Evolutionary conservation across 2,329 filamentous ascomycete species (phyloP).

Genomic region (Curvularia sp.): DNA sequence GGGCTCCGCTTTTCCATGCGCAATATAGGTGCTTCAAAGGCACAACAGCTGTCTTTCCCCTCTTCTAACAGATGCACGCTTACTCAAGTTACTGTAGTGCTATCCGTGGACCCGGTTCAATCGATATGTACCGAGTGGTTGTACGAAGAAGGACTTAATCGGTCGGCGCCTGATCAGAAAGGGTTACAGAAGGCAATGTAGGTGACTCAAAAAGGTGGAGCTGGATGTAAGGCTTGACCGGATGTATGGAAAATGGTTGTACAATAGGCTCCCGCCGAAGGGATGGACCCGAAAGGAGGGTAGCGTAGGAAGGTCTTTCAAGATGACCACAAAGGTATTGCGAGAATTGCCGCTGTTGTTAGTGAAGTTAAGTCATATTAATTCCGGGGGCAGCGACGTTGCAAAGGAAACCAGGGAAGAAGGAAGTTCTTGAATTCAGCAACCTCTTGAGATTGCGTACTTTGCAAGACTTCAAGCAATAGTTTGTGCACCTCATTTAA

Average conservation of each 20-base stretch:
- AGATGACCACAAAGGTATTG: slow-evolving; percentile 19
- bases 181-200: neutral
- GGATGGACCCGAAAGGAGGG: slow-evolving; percentile 6
- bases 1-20: neutral
- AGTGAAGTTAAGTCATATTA: neutral
- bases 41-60: neutral
- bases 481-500: neutral
- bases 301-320: neutral
- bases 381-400: neutral
- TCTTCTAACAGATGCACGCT: neutral
- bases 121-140: neutral
- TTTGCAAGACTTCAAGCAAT: neutral
- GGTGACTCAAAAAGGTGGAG: neutral
- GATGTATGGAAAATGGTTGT: neutral
- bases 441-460: neutral
- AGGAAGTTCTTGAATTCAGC: neutral
- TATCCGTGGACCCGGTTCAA: neutral
- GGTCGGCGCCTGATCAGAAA: neutral
- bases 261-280: neutral
- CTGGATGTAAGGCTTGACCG: neutral
- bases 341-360: slow-evolving; percentile 36
- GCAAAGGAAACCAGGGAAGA: neutral
- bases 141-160: neutral
- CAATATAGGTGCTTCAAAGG: neutral
- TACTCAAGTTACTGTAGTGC: neutral